Base-by-base conservation (phyloP, 345 rosid genomes). In the Capsella bursapastoris region DNA sequence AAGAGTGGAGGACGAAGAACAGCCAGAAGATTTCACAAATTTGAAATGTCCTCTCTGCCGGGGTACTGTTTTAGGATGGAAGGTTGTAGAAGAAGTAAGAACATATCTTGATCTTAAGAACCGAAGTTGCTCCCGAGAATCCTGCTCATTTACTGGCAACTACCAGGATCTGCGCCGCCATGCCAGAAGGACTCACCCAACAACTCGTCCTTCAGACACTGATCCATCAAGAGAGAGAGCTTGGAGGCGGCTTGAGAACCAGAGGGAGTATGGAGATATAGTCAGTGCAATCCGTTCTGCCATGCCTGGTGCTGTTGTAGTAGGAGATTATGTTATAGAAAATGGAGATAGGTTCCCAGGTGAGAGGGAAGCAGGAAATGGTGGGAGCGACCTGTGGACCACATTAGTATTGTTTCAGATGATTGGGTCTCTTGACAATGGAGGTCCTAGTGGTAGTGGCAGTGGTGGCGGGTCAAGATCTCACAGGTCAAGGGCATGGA, bases 311-410 rank as follows among this genome's bases (percentile, higher is more conserved):
- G 96, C 96, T 72, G 82, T 91, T 52, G 97, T 93, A 2, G 92
- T 93, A 64, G 98, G 97, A 50, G 98, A 94, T 75, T 94, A 90
- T 83, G 98, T 86, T 11, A 86, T 93, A 16, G 98, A 93, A 76
- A 88, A 89, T 78, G 91, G 96, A 44, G 89, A 88, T 64, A 89
- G 93, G 80, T 75, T 84, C 15, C 47, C 90, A 8, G 80, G 67
- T 61, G 92, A 82, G 68, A 88, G 92, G 70, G 97, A 81, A 58
- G 72, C 50, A 29, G 86, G 81, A 44, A 69, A 57, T 27, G 53
- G 70, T 59, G 88, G 89, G 52, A 79, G 80, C 72, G 81, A 86
- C 16, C 84, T 90, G 48, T 87, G 82, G 92, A 86, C 87, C 37
- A 87, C 92, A 55, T 84, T 87, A 76, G 84, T 89, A 56, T 75